phyloP scores from a whole-genome alignment of 345 rosid genomes.

The Alliaria petiolata region DNA sequence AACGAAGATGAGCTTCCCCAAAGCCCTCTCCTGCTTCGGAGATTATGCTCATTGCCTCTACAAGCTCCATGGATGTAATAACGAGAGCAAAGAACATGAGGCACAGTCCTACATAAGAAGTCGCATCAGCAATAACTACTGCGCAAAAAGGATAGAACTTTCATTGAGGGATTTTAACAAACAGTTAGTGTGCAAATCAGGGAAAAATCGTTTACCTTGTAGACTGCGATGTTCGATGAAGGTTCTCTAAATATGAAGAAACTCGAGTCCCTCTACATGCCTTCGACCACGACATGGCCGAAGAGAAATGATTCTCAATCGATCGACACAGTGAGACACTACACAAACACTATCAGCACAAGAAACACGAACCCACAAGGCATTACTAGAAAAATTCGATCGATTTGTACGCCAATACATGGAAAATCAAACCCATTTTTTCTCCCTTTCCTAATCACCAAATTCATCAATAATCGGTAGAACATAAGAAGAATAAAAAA shows the following conservation, averaged over 20 bases:
- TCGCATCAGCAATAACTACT: conserved; percentile 14
- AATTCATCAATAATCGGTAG: not conserved
- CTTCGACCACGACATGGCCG: conserved; percentile 33
- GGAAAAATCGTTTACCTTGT: not conserved
- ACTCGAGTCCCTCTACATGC: conserved; percentile 12
- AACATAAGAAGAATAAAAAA: not conserved
- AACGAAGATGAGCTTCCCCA: conserved; percentile 26
- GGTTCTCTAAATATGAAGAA: conserved; percentile 17
- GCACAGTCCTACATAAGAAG: conserved; percentile 27
- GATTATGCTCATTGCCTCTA: conserved; percentile 21
- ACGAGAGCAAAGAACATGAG: conserved; percentile 20
- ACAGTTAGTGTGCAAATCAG: not conserved
- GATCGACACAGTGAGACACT: not conserved
- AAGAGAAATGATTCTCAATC: not conserved
- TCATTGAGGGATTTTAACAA: conserved; percentile 18
- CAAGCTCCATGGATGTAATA: conserved; percentile 26
- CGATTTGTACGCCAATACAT: not conserved
- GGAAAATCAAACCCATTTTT: not conserved
- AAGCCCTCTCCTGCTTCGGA: conserved; percentile 25
- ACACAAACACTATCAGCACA: conserved; percentile 18
- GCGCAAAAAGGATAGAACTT: not conserved
- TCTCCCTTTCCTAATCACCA: not conserved
- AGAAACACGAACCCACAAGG: conserved; percentile 12
- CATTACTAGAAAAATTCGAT: not conserved
- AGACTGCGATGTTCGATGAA: conserved; percentile 9